These are phyloP conservation scores for Zoysia pacifica DNA, from an alignment of 176 grass and related monocot genomes.

Conservation along the genomic window DNA sequence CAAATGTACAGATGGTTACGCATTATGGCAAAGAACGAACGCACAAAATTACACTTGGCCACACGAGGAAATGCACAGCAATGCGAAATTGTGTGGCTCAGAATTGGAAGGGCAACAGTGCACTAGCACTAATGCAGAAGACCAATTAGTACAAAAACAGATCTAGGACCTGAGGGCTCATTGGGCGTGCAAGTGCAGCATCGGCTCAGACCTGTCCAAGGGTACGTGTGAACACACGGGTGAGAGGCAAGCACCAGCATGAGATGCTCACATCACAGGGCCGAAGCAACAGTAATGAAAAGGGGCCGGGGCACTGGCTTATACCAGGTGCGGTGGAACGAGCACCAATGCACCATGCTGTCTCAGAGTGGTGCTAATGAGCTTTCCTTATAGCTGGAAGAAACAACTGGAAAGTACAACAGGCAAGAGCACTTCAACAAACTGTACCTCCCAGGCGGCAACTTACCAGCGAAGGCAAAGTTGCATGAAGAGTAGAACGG, in stretches of 20 bases:
- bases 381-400: slow-evolving; percentile 47
- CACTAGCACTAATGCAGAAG: slow-evolving; percentile 20
- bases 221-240: slow-evolving; percentile 39
- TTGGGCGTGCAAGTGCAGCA: slow-evolving; percentile 29
- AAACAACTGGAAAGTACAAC: slow-evolving; percentile 49
- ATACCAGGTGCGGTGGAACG: slow-evolving; percentile 43
- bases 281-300: slow-evolving; percentile 50
- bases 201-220: slow-evolving; percentile 31
- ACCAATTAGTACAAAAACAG: slow-evolving; percentile 27
- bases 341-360: slow-evolving; percentile 50
- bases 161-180: slow-evolving; percentile 20
- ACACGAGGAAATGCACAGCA: neutral
- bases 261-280: slow-evolving; percentile 63
- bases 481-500: slow-evolving; percentile 33
- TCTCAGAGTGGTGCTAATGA: slow-evolving; percentile 45
- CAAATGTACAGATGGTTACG: slow-evolving; percentile 11
- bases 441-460: slow-evolving; percentile 33
- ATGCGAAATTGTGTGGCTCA: neutral
- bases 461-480: slow-evolving; percentile 29
- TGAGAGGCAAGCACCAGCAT: slow-evolving; percentile 40
- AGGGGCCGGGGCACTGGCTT: slow-evolving; percentile 12
- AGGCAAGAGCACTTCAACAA: slow-evolving; percentile 45
- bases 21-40: neutral
- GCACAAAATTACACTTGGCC: neutral
- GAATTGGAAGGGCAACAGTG: slow-evolving; percentile 26